Conservation (phyloP, 2,329 filamentous ascomycete species). For the Penicillium griseofulvum region DNA sequence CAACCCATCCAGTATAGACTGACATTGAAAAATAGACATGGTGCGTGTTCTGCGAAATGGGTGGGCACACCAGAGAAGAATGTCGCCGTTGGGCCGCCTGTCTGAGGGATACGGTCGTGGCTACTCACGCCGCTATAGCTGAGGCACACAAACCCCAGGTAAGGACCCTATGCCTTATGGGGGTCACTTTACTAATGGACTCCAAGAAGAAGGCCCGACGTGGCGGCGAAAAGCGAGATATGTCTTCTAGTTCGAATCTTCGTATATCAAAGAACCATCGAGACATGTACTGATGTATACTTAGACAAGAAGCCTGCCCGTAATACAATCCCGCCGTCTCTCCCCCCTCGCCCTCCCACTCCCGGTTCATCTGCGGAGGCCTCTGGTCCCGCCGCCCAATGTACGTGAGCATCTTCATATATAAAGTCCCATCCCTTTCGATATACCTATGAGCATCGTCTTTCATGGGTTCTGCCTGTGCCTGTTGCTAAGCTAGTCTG, state of each 20-base stretch:
- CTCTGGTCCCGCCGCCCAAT: no score
- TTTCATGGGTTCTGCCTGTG: no score
- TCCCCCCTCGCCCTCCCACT: no score
- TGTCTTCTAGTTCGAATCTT: neutral
- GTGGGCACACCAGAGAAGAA: neutral
- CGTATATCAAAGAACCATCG: neutral
- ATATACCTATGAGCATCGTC: no score
- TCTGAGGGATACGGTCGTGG: neutral
- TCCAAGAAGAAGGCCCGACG: neutral
- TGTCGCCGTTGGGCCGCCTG: neutral
- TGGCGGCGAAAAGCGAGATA: neutral
- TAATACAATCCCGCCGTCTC: no score
- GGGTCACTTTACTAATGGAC: neutral
- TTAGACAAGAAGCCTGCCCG: neutral
- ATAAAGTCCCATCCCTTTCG: no score
- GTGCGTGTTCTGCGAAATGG: neutral
- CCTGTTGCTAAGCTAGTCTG: no score
- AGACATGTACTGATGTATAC: neutral
- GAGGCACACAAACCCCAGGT: neutral
- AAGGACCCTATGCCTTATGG: neutral
- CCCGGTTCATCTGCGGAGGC: no score
- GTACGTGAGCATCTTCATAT: no score
- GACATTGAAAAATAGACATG: neutral
- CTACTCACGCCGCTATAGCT: neutral
- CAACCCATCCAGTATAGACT: neutral